A percentile compares a stretch with the other conserved stretches of the same genome.
Conservation (phyloP, 345 rosid species). For the Xanthoceras sorbifolium region DNA sequence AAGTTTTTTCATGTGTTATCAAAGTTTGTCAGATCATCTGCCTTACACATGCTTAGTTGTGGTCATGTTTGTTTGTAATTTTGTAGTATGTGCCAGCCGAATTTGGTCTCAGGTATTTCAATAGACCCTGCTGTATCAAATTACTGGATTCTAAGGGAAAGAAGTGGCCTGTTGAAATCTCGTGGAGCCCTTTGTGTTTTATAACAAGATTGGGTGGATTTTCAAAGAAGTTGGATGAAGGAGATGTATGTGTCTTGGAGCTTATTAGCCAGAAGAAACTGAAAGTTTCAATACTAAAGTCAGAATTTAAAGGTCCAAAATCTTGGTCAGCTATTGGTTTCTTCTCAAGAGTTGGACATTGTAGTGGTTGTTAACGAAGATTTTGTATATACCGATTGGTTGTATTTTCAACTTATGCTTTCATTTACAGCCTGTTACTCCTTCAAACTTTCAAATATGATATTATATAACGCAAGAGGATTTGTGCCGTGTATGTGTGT, state of each 20-base stretch:
- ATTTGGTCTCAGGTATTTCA: neutral
- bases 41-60: neutral
- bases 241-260: too few species aligned
- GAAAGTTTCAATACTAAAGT: too few species aligned
- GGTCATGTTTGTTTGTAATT: neutral
- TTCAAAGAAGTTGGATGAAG: neutral
- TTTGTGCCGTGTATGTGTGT: too few species aligned
- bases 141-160: neutral
- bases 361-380: too few species aligned
- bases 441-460: neutral
- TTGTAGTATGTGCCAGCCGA: constrained; percentile 20
- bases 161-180: neutral
- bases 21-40: neutral
- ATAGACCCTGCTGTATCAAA: too few species aligned
- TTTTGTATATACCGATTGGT: neutral
- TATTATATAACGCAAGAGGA: too few species aligned
- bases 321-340: too few species aligned
- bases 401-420: neutral
- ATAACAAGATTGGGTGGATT: neutral
- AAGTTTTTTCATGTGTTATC: neutral
- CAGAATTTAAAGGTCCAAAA: too few species aligned
- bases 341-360: too few species aligned
- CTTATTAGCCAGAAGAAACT: too few species aligned
- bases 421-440: neutral
- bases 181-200: neutral